Conservation (phyloP, 305 asterid species). For the Solanum hybrid region DNA sequence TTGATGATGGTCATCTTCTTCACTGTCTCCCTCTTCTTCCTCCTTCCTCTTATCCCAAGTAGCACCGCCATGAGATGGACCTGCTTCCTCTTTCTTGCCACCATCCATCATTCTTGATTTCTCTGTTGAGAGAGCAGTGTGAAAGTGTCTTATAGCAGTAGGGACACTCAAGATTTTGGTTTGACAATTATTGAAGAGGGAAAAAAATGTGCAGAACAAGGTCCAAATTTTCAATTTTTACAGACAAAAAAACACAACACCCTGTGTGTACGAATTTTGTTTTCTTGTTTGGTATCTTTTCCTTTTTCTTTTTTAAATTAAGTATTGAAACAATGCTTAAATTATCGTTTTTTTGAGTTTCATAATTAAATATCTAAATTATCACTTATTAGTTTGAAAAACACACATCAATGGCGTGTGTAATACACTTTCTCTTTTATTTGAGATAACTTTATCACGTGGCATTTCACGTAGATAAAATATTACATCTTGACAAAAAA, state of each 20-base stretch:
- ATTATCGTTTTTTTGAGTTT: too few species aligned
- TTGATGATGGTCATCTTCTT: conserved; percentile 11
- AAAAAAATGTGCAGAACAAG: background rate
- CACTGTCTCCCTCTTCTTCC: conserved; percentile 1
- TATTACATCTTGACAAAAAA: too few species aligned
- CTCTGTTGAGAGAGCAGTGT: background rate
- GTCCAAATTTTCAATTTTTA: background rate
- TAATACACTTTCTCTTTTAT: too few species aligned
- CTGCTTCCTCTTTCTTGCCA: conserved; percentile 33
- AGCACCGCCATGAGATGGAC: conserved; percentile 26
- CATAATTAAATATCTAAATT: too few species aligned
- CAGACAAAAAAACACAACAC: background rate
- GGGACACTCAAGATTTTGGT: conserved; percentile 2
- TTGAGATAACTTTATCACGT: fast-evolving
- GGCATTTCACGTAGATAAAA: too few species aligned
- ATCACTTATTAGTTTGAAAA: too few species aligned
- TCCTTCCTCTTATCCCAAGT: background rate
- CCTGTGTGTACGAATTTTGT: background rate
- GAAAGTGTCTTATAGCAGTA: background rate
- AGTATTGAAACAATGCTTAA: too few species aligned
- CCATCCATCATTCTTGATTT: conserved; percentile 20
- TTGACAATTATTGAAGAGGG: background rate
- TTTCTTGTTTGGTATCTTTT: background rate
- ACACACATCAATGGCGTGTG: fast-evolving
- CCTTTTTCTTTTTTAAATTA: too few species aligned